Evolutionary conservation across 2,329 filamentous ascomycete genomes (phyloP), one percentile per base, ranked within the genome.

Genomic region (Penicillium thymicola): DNA sequence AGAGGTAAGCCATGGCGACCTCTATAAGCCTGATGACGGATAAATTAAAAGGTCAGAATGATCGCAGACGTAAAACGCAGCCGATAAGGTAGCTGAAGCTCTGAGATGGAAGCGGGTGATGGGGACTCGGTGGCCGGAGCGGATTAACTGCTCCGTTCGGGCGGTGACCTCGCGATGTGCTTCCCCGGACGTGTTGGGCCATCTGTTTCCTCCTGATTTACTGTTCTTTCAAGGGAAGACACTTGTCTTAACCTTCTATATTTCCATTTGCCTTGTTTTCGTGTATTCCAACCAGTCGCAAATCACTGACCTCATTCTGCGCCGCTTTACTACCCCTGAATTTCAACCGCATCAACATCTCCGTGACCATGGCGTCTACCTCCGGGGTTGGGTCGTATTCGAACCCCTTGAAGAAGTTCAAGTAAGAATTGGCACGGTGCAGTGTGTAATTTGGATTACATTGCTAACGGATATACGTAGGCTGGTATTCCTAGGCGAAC

Each of bases 371-470:
- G 92, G 90, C 92, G 11, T 51, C 49, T 76, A 86, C 91, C 79
- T 80, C 86, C 68, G 79, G 78, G 58, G 87, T 87, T 72, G 90
- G 89, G 76, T 90, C 90, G 64, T 99, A 97, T 83, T 97, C 95
- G 77, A 97, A 97, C 82, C 94, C 94, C 71, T 82, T 99, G 80
- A 99, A 99, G 89, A 99, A 99, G 79, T 99, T 97, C 89, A 99
- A 99, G 92, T 97, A 82, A 58, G 78, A 66, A 13, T 8, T 18
- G 3, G 14, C 5, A 34, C 3, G 2, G 27, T 13, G 14, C 23
- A 23, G 5, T n/a, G 8, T 23, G 21, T 32, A 23, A 34, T 23
- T 23, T 27, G 10, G 30, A 45, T 23, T 56, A 32, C 37, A 41
- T 58, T 56, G 67, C 67, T 75, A 66, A 75, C 61, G n/a, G 1